A percentile compares a stretch with the other conserved stretches of the same genome.
Conservation (phyloP, 139 green algal genomes). For the Chlorella vulgaris region DNA sequence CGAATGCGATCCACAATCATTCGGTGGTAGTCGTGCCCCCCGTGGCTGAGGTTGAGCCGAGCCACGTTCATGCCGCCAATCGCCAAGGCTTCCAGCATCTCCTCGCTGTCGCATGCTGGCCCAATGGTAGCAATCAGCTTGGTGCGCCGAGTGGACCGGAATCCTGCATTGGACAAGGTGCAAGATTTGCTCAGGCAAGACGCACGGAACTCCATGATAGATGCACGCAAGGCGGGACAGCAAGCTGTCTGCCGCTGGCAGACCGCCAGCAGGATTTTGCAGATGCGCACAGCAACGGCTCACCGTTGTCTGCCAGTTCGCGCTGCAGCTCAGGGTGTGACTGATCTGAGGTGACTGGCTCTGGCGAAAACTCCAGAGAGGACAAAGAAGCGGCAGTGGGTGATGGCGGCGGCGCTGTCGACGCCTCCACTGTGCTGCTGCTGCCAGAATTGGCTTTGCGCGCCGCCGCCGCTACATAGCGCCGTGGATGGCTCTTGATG, state of each 20-base stretch:
- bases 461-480: background rate
- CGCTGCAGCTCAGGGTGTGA: constrained; percentile 36
- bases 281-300: background rate
- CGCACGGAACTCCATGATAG: background rate
- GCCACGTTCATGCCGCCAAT: constrained; percentile 73
- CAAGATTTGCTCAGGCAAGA: background rate
- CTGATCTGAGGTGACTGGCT: background rate
- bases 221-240: background rate
- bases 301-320: constrained; percentile 58
- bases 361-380: background rate
- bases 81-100: constrained; percentile 65
- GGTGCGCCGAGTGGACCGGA: constrained; percentile 59
- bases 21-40: constrained; percentile 75
- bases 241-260: too few species aligned
- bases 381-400: background rate
- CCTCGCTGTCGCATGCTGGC: constrained; percentile 50
- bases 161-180: constrained; percentile 39
- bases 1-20: constrained; percentile 64
- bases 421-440: background rate
- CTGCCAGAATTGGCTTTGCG: background rate
- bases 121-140: constrained; percentile 85
- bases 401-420: background rate
- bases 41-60: constrained; percentile 55
- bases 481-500: too few species aligned
- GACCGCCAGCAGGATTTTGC: background rate